Percentiles rank a stretch among this genome's conserved stretches.
Evolutionary conservation across 176 grass and related monocot species (phyloP).

Genomic region (Hsuehochloa calcarea): DNA sequence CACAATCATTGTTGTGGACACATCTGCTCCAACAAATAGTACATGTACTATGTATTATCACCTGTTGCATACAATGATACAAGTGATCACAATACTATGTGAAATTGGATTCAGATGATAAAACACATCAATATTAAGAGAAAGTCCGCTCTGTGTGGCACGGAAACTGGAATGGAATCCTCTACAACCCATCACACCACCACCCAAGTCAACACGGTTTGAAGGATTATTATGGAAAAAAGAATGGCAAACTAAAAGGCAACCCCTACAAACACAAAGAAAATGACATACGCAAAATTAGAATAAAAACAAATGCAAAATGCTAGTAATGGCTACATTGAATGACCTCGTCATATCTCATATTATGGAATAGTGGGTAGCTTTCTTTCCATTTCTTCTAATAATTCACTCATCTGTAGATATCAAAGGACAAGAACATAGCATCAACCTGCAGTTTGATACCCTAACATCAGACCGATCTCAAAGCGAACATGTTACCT

Average conservation of each 20-base stretch:
- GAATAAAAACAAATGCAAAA: too few relatives aligned
- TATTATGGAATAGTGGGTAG: too few relatives aligned
- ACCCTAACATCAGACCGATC: too few relatives aligned
- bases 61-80: neutral
- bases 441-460: too few relatives aligned
- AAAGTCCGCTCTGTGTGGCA: slow-evolving; percentile 76
- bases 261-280: slow-evolving; percentile 59
- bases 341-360: too few relatives aligned
- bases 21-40: slow-evolving; percentile 53
- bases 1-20: slow-evolving; percentile 96
- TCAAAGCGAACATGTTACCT: too few relatives aligned
- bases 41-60: neutral
- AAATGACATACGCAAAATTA: too few relatives aligned
- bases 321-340: too few relatives aligned
- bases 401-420: too few relatives aligned
- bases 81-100: neutral
- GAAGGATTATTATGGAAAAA: slow-evolving; percentile 80
- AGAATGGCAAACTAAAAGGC: slow-evolving; percentile 75
- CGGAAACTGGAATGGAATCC: slow-evolving; percentile 94
- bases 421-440: too few relatives aligned
- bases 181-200: slow-evolving; percentile 79
- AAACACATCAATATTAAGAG: slow-evolving; percentile 75
- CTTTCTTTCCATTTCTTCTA: too few relatives aligned
- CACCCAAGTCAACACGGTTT: slow-evolving; percentile 76
- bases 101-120: neutral